phyloP scores from a whole-genome alignment of 2,329 filamentous ascomycete species.

The Scytalidium lignicola region DNA sequence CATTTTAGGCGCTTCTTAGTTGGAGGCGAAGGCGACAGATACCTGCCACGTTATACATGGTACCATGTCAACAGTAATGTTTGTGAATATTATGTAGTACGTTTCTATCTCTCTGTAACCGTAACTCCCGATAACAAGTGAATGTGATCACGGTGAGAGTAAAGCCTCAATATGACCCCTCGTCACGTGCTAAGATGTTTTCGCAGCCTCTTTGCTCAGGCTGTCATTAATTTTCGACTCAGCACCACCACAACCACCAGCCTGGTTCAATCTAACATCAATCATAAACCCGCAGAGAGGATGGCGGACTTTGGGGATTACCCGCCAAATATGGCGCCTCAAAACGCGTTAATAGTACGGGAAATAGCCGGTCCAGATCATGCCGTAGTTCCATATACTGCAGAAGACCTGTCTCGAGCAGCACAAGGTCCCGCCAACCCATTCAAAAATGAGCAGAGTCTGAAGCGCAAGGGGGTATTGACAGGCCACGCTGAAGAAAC shows the following conservation, averaged over 20 bases:
- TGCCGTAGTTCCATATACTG: constrained; percentile 61
- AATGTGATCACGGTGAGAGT: background rate
- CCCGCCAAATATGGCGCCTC: constrained; percentile 60
- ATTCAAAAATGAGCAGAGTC: constrained; percentile 57
- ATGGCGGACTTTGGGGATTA: constrained; percentile 62
- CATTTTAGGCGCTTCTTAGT: background rate
- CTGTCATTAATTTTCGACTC: background rate
- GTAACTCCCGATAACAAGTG: too few species aligned
- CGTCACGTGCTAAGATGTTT: background rate
- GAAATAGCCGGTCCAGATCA: constrained; percentile 52
- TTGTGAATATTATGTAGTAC: background rate
- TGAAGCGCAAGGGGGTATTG: constrained; percentile 75
- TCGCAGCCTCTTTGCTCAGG: background rate
- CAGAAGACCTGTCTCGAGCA: constrained; percentile 64
- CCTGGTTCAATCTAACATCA: background rate
- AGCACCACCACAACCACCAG: background rate
- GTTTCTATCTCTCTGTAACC: background rate
- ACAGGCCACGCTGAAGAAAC: constrained; percentile 88
- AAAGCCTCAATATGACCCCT: background rate
- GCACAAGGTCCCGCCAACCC: constrained; percentile 68
- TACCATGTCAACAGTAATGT: background rate
- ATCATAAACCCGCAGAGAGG: constrained; percentile 12
- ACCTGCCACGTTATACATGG: background rate
- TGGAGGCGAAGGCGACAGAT: background rate
- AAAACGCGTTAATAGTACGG: constrained; percentile 58